These are phyloP conservation scores for Cytidiella melzeri DNA, from an alignment of 768 basidiomycete genomes.

Conservation along the genomic window DNA sequence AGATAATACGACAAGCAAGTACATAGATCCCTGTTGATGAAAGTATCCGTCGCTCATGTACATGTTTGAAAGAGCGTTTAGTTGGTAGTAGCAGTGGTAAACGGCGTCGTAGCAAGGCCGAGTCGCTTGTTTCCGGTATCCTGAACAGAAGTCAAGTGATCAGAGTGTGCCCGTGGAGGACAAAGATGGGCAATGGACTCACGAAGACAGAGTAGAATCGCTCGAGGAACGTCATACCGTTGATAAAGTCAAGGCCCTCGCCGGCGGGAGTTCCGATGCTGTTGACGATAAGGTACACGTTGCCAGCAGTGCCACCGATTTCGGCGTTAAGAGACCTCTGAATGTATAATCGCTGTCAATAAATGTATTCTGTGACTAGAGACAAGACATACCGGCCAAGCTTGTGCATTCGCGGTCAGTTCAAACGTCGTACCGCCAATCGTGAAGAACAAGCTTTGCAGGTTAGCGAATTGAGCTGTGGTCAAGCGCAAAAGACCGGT, in stretches of 20 bases:
- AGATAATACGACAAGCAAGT: no score
- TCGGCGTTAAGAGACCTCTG: conserved; percentile 41
- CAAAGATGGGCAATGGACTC: not conserved
- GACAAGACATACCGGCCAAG: conserved; percentile 44
- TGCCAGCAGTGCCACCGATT: conserved; percentile 43
- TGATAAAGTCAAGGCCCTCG: conserved; percentile 54
- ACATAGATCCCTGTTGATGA: not conserved
- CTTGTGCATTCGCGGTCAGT: conserved; percentile 59
- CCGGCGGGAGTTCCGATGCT: conserved; percentile 43
- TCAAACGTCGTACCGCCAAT: conserved; percentile 42
- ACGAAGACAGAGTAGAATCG: conserved; percentile 13
- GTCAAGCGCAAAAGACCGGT: conserved; percentile 52
- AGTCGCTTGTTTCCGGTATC: conserved; percentile 32
- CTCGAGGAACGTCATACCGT: conserved; percentile 11
- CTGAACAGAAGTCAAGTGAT: conserved; percentile 14
- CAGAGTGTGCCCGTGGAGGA: not conserved
- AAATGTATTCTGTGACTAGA: no score
- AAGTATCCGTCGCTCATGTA: no score
- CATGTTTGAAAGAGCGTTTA: conserved; percentile 6
- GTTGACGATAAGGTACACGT: conserved; percentile 46
- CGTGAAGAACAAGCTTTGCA: conserved; percentile 44
- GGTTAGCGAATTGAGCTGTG: conserved; percentile 34
- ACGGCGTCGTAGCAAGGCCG: conserved; percentile 34
- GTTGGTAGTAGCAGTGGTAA: conserved; percentile 31
- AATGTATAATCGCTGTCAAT: no score